These are phyloP conservation scores for Exophiala lecanii-corni DNA, from an alignment of 2,329 filamentous ascomycete species.

Conservation along the genomic window DNA sequence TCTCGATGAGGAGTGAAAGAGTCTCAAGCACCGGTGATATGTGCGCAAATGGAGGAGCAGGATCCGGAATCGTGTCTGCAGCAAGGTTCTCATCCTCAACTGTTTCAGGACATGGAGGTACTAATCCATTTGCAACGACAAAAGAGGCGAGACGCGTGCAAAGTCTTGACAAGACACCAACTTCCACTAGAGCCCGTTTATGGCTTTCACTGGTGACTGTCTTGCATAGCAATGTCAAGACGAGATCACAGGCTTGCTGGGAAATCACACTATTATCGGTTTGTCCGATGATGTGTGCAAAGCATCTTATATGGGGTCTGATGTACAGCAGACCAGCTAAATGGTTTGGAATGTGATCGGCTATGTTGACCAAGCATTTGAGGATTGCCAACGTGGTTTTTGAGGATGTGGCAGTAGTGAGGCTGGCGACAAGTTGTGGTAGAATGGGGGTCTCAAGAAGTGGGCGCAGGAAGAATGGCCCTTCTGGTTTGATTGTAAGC, in stretches of 20 bases:
- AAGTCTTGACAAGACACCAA: constrained; percentile 72
- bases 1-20: constrained; percentile 68
- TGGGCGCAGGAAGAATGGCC: constrained; percentile 70
- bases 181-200: constrained; percentile 65
- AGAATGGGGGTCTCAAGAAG: constrained; percentile 65
- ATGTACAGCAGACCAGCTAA: constrained; percentile 64
- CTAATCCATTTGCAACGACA: constrained; percentile 60
- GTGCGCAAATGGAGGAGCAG: constrained; percentile 55
- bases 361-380: constrained; percentile 66
- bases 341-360: constrained; percentile 56
- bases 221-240: constrained; percentile 50
- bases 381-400: constrained; percentile 68
- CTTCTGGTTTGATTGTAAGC: constrained; percentile 56
- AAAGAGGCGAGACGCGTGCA: constrained; percentile 69
- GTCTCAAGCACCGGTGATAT: constrained; percentile 71
- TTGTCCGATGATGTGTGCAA: constrained; percentile 59
- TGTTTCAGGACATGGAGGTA: constrained; percentile 60
- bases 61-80: constrained; percentile 55
- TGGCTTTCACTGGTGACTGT: constrained; percentile 67
- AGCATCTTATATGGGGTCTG: constrained; percentile 54
- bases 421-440: constrained; percentile 68
- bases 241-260: constrained; percentile 29
- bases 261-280: constrained; percentile 42
- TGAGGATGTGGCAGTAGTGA: constrained; percentile 57
- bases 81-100: constrained; percentile 53